phyloP scores from a whole-genome alignment of 2,329 filamentous ascomycete genomes.

The Phaeoacremonium minimum region DNA sequence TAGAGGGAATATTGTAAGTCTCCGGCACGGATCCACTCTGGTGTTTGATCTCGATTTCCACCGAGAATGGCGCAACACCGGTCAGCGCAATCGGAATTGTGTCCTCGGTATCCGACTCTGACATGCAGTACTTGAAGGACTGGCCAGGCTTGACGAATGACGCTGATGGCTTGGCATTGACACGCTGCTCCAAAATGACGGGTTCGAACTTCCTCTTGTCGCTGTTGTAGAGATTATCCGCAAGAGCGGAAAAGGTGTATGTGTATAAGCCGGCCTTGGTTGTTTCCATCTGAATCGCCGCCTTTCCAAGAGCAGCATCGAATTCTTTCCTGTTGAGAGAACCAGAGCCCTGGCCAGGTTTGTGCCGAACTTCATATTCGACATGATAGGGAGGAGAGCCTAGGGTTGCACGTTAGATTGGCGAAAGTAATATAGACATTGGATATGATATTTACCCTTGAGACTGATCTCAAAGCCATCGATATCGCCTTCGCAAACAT shows the following conservation, averaged over 20 bases:
- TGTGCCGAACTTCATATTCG: constrained; percentile 75
- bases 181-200: constrained; percentile 72
- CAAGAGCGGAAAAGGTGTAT: constrained; percentile 79
- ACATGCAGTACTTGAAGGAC: constrained; percentile 92
- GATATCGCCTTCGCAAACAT: constrained; percentile 92
- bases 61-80: constrained; percentile 79
- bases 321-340: constrained; percentile 66
- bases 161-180: constrained; percentile 79
- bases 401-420: constrained; percentile 30
- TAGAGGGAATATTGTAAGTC: constrained; percentile 74
- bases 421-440: neutral
- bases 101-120: constrained; percentile 77
- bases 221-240: constrained; percentile 81
- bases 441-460: constrained; percentile 51
- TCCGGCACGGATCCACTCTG: constrained; percentile 77
- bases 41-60: constrained; percentile 93
- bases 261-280: constrained; percentile 75
- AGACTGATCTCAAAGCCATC: constrained; percentile 81
- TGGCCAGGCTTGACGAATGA: constrained; percentile 82
- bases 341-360: constrained; percentile 60
- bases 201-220: constrained; percentile 61
- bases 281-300: constrained; percentile 83
- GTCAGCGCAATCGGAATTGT: constrained; percentile 81
- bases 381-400: constrained; percentile 78
- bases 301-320: constrained; percentile 70